phyloP scores from a whole-genome alignment of 2,329 filamentous ascomycete species.

The Volutella citrinella region DNA sequence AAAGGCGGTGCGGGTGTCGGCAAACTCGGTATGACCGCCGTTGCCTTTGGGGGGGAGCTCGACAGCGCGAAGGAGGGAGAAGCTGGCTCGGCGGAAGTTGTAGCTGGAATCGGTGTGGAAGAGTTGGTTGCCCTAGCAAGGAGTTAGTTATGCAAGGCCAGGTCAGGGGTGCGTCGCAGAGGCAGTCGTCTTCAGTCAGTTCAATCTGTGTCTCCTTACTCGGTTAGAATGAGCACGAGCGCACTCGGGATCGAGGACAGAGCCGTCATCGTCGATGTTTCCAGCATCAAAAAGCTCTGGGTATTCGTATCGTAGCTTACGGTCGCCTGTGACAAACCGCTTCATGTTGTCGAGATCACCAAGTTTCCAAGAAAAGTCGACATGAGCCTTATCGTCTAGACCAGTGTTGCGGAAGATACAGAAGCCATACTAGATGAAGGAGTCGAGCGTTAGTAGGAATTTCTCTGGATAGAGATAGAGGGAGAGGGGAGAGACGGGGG shows the following conservation, averaged over 20 bases:
- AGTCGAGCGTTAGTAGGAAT: too few species aligned
- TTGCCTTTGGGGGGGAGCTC: too few species aligned
- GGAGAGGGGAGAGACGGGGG: too few species aligned
- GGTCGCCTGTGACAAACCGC: slow-evolving; percentile 44
- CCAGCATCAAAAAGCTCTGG: slow-evolving; percentile 56
- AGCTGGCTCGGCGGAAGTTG: slow-evolving; percentile 51
- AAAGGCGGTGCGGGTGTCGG: too few species aligned
- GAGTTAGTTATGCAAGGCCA: too few species aligned
- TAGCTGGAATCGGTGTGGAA: slow-evolving; percentile 56
- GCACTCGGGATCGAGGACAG: slow-evolving; percentile 37
- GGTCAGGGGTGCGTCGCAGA: too few species aligned
- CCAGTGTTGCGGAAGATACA: slow-evolving; percentile 49
- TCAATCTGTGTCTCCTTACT: too few species aligned
- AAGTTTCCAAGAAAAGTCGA: slow-evolving; percentile 47
- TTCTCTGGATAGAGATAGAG: too few species aligned
- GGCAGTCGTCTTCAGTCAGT: too few species aligned
- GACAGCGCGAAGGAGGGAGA: too few species aligned
- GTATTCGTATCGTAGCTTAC: slow-evolving; percentile 44
- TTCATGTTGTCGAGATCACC: slow-evolving; percentile 55
- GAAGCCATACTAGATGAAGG: too few species aligned
- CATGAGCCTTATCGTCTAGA: slow-evolving; percentile 48
- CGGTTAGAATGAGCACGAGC: slow-evolving; percentile 39
- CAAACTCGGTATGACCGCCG: too few species aligned
- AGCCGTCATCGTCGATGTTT: slow-evolving; percentile 49
- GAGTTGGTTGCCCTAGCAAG: slow-evolving; percentile 47